Percentiles rank a stretch among this genome's conserved stretches.
Evolutionary conservation across 2,329 filamentous ascomycete genomes (phyloP).

Genomic region (Polytolypa hystricis): DNA sequence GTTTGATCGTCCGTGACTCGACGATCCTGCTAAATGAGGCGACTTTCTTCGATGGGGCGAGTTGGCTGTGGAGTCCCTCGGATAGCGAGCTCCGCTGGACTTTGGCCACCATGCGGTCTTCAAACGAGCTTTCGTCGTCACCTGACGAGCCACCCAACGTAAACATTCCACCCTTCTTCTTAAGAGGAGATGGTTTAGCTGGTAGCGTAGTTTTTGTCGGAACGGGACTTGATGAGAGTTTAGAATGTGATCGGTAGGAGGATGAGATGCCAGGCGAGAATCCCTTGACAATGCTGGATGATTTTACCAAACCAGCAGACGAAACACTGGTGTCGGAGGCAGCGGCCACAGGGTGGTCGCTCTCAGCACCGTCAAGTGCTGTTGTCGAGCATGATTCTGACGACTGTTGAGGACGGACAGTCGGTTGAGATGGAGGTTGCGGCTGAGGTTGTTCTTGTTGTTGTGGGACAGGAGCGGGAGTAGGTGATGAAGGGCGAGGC

Average conservation of each 20-base stretch:
- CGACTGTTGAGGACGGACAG: constrained; percentile 32
- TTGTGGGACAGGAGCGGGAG: constrained; percentile 23
- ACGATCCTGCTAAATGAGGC: constrained; percentile 60
- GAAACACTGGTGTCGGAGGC: constrained; percentile 53
- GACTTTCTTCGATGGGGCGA: constrained; percentile 53
- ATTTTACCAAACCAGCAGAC: constrained; percentile 43
- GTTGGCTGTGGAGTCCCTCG: constrained; percentile 39
- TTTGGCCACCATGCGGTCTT: constrained; percentile 47
- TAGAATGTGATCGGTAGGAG: constrained; percentile 52
- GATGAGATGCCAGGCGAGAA: constrained; percentile 69
- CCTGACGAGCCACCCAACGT: constrained; percentile 74
- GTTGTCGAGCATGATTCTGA: constrained; percentile 53
- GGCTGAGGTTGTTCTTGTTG: constrained; percentile 23
- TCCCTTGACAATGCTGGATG: constrained; percentile 67
- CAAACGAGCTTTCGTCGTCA: constrained; percentile 68
- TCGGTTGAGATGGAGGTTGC: constrained; percentile 28
- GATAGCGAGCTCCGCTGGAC: constrained; percentile 44
- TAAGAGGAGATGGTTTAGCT: constrained; percentile 37
- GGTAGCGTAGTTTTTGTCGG: constrained; percentile 51
- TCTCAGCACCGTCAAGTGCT: constrained; percentile 33
- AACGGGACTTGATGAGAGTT: constrained; percentile 39
- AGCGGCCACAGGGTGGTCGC: constrained; percentile 32
- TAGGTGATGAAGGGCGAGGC: constrained; percentile 32
- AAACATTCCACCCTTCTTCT: constrained; percentile 57
- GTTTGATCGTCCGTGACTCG: constrained; percentile 53